Conservation (phyloP, 306 rosid species). For the Cicer chorassanicum region DNA sequence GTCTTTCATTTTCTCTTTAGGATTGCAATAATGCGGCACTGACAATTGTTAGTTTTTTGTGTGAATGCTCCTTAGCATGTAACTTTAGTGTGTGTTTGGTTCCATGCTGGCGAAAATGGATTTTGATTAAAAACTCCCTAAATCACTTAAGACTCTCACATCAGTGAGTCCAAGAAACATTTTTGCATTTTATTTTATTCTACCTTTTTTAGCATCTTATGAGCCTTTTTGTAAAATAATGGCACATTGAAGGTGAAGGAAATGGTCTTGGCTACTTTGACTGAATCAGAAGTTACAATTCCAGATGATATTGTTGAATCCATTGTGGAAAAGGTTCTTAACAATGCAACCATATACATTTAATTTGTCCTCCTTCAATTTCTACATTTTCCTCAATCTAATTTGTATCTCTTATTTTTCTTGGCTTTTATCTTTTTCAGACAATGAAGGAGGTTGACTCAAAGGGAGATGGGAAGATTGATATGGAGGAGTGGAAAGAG, state of each 20-base stretch:
- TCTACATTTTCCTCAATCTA: conserved; percentile 4
- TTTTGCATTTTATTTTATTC: conserved; percentile 1
- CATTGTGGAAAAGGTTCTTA: conserved; percentile 67
- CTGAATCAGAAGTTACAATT: conserved; percentile 62
- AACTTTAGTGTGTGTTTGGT: background rate
- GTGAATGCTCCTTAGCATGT: background rate
- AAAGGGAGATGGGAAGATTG: conserved; percentile 79
- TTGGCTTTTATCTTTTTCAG: conserved; percentile 44
- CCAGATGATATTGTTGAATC: conserved; percentile 62
- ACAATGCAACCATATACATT: background rate
- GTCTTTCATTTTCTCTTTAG: background rate
- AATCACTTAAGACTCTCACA: too few relatives aligned
- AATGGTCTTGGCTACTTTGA: conserved; percentile 72
- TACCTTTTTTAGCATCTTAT: conserved; percentile 30
- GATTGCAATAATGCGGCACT: background rate
- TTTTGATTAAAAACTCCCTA: too few relatives aligned
- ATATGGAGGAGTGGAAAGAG: conserved; percentile 70
- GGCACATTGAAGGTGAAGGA: conserved; percentile 63
- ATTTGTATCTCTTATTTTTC: conserved; percentile 4
- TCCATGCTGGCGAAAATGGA: too few relatives aligned
- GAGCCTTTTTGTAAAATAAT: conserved; percentile 21
- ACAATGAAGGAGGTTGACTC: conserved; percentile 66
- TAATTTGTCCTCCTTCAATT: conserved; percentile 10
- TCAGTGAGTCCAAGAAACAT: background rate
- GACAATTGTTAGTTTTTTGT: background rate